These are phyloP conservation scores for Vaccinium myrtillus DNA, from an alignment of 148 eudicot species.

Conservation along the genomic window DNA sequence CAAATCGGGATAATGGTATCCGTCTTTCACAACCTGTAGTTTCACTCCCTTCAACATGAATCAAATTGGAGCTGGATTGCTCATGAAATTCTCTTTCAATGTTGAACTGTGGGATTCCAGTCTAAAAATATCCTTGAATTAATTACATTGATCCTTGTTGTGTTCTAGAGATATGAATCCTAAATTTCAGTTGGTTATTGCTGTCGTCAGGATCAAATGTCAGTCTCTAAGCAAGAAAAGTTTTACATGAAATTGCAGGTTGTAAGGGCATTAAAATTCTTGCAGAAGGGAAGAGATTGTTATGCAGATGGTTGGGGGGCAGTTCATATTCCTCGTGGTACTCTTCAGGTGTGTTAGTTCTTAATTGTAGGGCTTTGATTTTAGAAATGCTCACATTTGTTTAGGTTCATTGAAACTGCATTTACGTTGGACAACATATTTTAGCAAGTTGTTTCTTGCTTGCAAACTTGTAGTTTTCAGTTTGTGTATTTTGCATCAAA, in stretches of 20 bases:
- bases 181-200: neutral
- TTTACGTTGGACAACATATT: neutral
- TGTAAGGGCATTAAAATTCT: constrained; percentile 78
- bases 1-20: neutral
- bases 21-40: neutral
- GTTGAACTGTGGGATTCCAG: neutral
- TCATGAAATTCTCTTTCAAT: neutral
- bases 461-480: neutral
- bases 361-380: neutral
- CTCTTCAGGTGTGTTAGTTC: constrained; percentile 84
- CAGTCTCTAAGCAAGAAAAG: constrained; percentile 4
- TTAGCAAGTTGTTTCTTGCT: neutral
- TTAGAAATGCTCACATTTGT: neutral
- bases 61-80: neutral
- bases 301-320: constrained; percentile 64
- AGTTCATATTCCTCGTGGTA: constrained; percentile 89
- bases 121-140: neutral
- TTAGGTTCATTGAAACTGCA: neutral
- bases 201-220: neutral
- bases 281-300: constrained; percentile 72
- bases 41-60: neutral
- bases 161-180: constrained; percentile 10
- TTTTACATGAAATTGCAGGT: constrained; percentile 51
- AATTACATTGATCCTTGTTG: neutral
- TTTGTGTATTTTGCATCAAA: neutral